These are phyloP conservation scores for Naganishia liquefaciens DNA, from an alignment of 1,284 basidiomycete species.

Conservation along the genomic window DNA sequence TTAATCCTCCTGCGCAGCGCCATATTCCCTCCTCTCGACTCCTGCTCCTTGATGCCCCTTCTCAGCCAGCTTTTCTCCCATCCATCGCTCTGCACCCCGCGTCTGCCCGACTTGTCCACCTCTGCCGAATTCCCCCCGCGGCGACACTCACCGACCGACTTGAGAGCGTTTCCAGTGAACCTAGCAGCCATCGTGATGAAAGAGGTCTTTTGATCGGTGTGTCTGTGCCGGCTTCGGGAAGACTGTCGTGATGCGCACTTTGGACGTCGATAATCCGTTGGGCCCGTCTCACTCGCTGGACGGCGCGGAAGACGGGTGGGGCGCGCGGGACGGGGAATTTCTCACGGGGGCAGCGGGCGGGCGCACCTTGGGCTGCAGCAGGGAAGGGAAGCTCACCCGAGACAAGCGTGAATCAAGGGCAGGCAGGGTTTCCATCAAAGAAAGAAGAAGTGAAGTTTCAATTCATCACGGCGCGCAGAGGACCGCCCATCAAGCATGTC, in stretches of 20 bases:
- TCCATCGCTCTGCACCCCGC: neutral
- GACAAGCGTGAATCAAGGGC: neutral
- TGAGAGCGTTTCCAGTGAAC: constrained; percentile 33
- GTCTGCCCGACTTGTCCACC: neutral
- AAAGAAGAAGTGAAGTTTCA: too few relatives aligned
- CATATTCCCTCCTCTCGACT: neutral
- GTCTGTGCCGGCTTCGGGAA: neutral
- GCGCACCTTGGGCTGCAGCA: too few relatives aligned
- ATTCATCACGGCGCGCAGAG: too few relatives aligned
- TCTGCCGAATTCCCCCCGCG: neutral
- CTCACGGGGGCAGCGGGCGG: constrained; percentile 4
- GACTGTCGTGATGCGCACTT: neutral
- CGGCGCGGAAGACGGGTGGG: constrained; percentile 5
- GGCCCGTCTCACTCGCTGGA: neutral
- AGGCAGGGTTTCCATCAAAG: too few relatives aligned
- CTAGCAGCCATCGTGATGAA: constrained; percentile 33
- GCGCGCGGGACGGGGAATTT: neutral
- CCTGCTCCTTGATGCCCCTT: neutral
- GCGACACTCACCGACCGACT: constrained; percentile 21
- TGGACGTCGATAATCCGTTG: constrained; percentile 14
- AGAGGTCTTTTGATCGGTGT: neutral
- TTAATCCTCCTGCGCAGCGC: neutral
- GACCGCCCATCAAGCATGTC: constrained; percentile 68
- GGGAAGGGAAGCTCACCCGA: too few relatives aligned
- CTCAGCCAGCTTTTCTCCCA: too few relatives aligned